Conservation (phyloP, 2,329 filamentous ascomycete genomes). For the Pseudogymnoascus pannorum region DNA sequence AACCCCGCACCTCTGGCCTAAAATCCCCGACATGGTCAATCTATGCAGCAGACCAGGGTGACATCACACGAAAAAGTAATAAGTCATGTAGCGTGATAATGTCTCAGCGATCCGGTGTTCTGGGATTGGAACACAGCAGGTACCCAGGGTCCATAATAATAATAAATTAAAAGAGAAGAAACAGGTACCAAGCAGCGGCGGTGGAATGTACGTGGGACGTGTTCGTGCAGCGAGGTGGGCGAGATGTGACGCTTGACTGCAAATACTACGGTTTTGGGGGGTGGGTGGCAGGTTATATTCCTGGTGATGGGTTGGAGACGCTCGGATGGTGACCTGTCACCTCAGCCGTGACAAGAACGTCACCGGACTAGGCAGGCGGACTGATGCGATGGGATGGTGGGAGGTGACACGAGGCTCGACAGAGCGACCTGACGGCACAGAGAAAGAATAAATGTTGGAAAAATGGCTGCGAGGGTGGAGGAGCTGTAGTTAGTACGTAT, state of each 20-base stretch:
- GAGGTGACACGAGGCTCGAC: not conserved
- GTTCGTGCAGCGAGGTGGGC: constrained; percentile 6
- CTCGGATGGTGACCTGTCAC: constrained; percentile 1
- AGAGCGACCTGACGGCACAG: not conserved
- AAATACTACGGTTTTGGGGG: not conserved
- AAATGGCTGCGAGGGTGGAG: not conserved
- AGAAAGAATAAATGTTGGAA: not conserved
- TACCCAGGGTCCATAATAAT: not conserved
- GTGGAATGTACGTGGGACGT: not conserved
- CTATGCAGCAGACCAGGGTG: not conserved
- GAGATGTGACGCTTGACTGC: not conserved
- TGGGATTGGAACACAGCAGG: constrained; percentile 1
- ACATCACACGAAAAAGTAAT: constrained; percentile 1
- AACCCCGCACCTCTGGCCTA: not conserved
- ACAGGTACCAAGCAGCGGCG: not conserved
- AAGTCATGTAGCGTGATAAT: not conserved
- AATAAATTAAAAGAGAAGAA: not conserved
- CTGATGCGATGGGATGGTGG: not conserved
- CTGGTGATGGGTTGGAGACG: not conserved
- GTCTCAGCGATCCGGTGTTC: not conserved
- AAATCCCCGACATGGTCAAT: not conserved
- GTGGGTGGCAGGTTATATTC: not conserved
- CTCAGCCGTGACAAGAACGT: not conserved
- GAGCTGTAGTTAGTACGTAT: constrained; percentile 3
- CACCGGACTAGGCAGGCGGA: not conserved